Evolutionary conservation across 2,329 filamentous ascomycete genomes (phyloP).

Genomic region (Lizonia empirigonia): DNA sequence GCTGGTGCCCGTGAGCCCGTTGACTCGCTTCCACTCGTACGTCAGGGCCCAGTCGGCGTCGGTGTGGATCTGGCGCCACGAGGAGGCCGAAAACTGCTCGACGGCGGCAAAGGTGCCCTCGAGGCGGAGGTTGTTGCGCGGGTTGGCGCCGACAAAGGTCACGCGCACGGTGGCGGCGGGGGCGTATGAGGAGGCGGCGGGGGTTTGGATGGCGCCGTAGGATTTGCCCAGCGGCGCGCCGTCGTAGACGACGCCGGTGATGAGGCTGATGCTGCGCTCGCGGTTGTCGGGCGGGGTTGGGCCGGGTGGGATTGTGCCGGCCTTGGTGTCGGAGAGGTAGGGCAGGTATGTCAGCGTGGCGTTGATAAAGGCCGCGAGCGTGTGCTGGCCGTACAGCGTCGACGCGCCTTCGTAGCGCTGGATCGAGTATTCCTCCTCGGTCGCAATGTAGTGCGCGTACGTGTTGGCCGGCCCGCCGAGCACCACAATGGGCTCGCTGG

Average conservation of each 20-base stretch:
- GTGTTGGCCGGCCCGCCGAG: slow-evolving; percentile 88
- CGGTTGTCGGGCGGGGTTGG: slow-evolving; percentile 78
- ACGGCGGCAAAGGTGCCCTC: slow-evolving; percentile 79
- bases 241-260: slow-evolving; percentile 78
- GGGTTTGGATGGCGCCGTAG: slow-evolving; percentile 71
- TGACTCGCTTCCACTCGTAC: slow-evolving; percentile 78
- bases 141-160: slow-evolving; percentile 85
- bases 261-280: slow-evolving; percentile 76
- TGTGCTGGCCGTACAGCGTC: slow-evolving; percentile 83
- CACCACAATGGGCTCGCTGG: slow-evolving; percentile 65
- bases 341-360: slow-evolving; percentile 74
- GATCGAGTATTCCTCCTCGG: slow-evolving; percentile 78
- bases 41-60: slow-evolving; percentile 85
- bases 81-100: slow-evolving; percentile 61
- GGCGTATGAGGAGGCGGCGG: slow-evolving; percentile 61
- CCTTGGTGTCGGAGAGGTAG: slow-evolving; percentile 60
- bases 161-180: slow-evolving; percentile 67
- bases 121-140: slow-evolving; percentile 81
- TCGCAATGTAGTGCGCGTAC: slow-evolving; percentile 83
- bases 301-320: slow-evolving; percentile 54
- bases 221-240: slow-evolving; percentile 65
- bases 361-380: slow-evolving; percentile 86
- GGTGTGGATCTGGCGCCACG: slow-evolving; percentile 70
- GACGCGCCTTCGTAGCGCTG: slow-evolving; percentile 96
- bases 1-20: slow-evolving; percentile 72